Conservation (phyloP, 1,284 basidiomycete genomes). For the Amylostereum areolatum region DNA sequence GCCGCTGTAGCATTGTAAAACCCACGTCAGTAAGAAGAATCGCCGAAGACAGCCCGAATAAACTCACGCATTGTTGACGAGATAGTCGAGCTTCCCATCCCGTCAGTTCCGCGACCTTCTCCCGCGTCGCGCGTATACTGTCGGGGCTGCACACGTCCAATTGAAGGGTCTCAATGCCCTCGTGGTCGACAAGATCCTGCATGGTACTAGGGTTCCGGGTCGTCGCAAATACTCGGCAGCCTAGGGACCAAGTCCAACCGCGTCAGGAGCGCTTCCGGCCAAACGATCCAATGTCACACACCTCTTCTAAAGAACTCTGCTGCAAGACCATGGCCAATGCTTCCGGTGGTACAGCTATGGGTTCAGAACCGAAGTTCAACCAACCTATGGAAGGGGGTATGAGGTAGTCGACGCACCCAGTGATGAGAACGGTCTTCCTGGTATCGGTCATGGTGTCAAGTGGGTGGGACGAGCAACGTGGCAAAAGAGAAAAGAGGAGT, state of each 20-base stretch:
- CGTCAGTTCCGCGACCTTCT: conserved; percentile 11
- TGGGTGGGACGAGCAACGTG: too few relatives aligned
- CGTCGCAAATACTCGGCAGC: conserved; percentile 25
- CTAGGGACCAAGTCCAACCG: conserved; percentile 9
- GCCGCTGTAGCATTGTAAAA: too few relatives aligned
- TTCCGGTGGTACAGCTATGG: conserved; percentile 16
- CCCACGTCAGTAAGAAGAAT: background rate
- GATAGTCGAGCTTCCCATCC: conserved; percentile 22
- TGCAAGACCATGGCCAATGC: conserved; percentile 20
- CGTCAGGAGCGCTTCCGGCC: background rate
- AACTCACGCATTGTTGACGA: conserved; percentile 26
- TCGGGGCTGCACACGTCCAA: conserved; percentile 24
- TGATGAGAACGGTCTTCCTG: conserved; percentile 12
- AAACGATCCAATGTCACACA: conserved; percentile 1
- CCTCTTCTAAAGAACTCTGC: conserved; percentile 17
- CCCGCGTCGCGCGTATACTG: conserved; percentile 13
- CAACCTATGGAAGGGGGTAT: background rate
- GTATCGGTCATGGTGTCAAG: background rate
- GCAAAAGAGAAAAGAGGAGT: too few relatives aligned
- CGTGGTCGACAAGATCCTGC: conserved; percentile 12
- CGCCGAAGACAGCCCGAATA: background rate
- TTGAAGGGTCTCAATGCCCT: conserved; percentile 21
- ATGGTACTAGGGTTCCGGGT: conserved; percentile 21
- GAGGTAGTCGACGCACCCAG: conserved; percentile 6
- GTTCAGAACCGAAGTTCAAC: background rate